phyloP scores from a whole-genome alignment of 129 eudicot species.

The Artemisia argyi region DNA sequence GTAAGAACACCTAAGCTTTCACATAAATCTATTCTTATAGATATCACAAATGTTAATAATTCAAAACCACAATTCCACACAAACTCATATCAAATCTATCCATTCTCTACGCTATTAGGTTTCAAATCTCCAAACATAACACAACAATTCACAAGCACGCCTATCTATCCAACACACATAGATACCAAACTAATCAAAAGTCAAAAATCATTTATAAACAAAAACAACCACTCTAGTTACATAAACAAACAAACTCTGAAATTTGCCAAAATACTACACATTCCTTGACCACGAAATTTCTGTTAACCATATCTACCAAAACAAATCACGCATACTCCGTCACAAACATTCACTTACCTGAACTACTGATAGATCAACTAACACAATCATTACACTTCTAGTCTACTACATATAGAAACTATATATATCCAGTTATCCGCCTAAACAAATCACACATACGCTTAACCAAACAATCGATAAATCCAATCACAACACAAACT shows the following conservation, averaged over 20 bases:
- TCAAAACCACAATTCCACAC: neutral
- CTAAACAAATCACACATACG: too few species aligned
- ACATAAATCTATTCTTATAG: conserved; percentile 6
- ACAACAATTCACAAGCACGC: conserved; percentile 3
- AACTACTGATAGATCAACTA: conserved; percentile 7
- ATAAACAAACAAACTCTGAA: neutral
- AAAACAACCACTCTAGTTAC: neutral
- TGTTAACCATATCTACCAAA: conserved; percentile 1
- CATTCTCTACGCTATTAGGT: conserved; percentile 5
- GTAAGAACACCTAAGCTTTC: conserved; percentile 17
- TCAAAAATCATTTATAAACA: conserved; percentile 8
- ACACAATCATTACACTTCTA: too few species aligned
- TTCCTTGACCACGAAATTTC: neutral
- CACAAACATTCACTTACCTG: too few species aligned
- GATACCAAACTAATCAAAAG: conserved; percentile 5
- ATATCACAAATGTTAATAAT: neutral
- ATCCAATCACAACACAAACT: neutral
- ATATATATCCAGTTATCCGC: too few species aligned
- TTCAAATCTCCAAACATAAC: neutral
- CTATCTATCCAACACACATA: neutral
- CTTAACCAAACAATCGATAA: conserved; percentile 1
- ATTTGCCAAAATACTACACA: conserved; percentile 5
- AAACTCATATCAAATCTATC: neutral
- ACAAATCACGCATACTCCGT: too few species aligned
- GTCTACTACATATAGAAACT: too few species aligned